Evolutionary conservation across 1,284 basidiomycete species (phyloP), one percentile per base, ranked within the genome.

Genomic region (Trichosporon faecale): DNA sequence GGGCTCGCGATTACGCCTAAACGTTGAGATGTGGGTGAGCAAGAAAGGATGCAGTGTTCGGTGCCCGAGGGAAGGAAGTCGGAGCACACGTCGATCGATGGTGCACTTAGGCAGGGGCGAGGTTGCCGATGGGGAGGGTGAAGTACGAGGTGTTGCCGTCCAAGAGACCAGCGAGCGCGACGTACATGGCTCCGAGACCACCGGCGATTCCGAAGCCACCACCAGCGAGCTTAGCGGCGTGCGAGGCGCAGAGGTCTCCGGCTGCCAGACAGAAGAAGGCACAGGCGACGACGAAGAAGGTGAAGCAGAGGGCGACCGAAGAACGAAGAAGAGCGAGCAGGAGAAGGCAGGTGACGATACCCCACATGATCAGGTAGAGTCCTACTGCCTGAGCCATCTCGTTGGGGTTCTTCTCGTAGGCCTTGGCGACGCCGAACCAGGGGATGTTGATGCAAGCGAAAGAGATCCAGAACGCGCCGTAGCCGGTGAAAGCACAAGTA

Each of bases 401-500:
- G 8, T 90, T 87, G 7, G 35, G 71, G 64, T 70, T 76, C 1
- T 76, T 67, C 5, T 78, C 75, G 69, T 85, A 84, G 0, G 83
- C 80, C 2, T 67, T 80, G 12, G 82, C 60, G 70, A 95, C 86
- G 5, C 88, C 79, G 66, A 85, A 83, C 75, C 78, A 77, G 25
- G 82, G 82, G 66, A 79, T 78, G 52, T 75, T 65, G 35, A 74
- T 33, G 69, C 23, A 67, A n/a, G 65, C 76, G 66, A 75, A 81
- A 3, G 75, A 75, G 86, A 87, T 57, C 85, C 85, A 21, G 91
- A 91, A 71, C 1, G 88, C 90, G 70, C 92, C 93, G 76, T 91
- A 94, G 1, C 89, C 89, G 0, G 89, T 85, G 86, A 94, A 94
- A 0, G 92, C 94, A 87, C 87, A 85, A 16, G 84, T 73, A 67